Evolutionary conservation across 805 yeast species (phyloP), one percentile per base, ranked within the genome.

Genomic region (Candida easanensis): DNA sequence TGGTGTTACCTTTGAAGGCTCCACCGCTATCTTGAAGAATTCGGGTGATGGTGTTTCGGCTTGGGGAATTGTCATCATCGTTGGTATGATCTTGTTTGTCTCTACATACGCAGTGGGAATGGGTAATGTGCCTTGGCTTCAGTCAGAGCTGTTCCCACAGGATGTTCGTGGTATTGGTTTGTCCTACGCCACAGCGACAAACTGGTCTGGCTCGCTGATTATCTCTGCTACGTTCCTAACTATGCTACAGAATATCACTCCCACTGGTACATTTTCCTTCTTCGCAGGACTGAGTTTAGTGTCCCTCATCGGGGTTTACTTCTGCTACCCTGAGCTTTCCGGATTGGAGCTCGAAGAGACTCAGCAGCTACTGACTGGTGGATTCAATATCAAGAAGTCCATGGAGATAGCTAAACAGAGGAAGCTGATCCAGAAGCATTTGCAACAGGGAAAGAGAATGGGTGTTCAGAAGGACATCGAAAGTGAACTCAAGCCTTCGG

Each of bases 91-190:
- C 51, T 62, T 79, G 31, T 91, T 72, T 61, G 96, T 90, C 35
- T 97, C 95, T 3, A 80, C 84, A 42, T 90, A 89, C 62, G 96
- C 97, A 35, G 70, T 87, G 50, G 97, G 97, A 51, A 86, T 89
- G 53, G 98, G 98, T 66, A 90, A 91, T 63, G 91, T 88, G 41
- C 97, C 97, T 41, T 90, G 98, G 98, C 96, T 90, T 61, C 97
- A 93, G 61, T 84, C 91, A 42, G 98, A 90, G 66, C 70, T 91
- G 57, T 88, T 91, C 68, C 93, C 97, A 23, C 95, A 89, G 72
- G 77, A 81, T 49, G 96, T 91, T 27, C 80, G 98, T 62, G 95
- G 96, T 46, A 74, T 88, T 36, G 98, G 97, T 46, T 82, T 88
- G 8, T 86, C 95, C 46, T 82, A 79, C 57, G 88, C 96, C 2